Base-by-base conservation (phyloP, 1,284 basidiomycete species). In the Pseudozyma pruni region DNA sequence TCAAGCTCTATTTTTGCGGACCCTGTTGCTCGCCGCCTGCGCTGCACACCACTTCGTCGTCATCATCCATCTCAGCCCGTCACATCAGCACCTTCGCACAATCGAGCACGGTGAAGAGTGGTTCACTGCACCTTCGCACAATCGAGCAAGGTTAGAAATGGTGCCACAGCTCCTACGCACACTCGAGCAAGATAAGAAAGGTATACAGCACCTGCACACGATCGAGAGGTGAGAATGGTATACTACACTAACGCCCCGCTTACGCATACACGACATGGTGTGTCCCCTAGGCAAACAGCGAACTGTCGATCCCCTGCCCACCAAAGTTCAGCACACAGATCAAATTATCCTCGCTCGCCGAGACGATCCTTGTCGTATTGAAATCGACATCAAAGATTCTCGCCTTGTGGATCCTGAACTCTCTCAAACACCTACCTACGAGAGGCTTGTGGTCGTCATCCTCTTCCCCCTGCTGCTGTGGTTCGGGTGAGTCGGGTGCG, bases 381-480 rank as follows among this genome's bases (percentile, higher is more conserved):
- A 77, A 50, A 11, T 74, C 59, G 13, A 77, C 54, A 41, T 75
- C 73, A 43, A 77, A 74, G 45, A 77, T 68, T 13, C 60, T 39
- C 1, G 66, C 64, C 9, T 48, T 20, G 27, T 69, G 70, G n/a
- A 55, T 53, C 7, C 38, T 23, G 13, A 69, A 25, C 19, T 70
- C 59, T 7, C 66, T 39, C 10, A 74, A 11, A 37, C 61, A 71
- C 22, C 17, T 49, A 11, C 39, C 52, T 4, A 41, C 14, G 3
- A 25, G 22, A 16, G 44, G 34, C 4, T 34, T n/a, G 6, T 34
- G 42, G 13, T 34, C 46, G 16, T 25, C 42, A 9, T 23, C 27
- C 29, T 31, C 38, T 8, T 9, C 34, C 10, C 13, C 44, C 23
- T 33, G 48, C 39, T 45, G 41, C 19, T 46, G 29, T 19, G 17